Percentiles rank a stretch among this genome's conserved stretches.
These are phyloP conservation scores for Grigorovia yakushimaensis DNA, from an alignment of 805 yeast genomes.

Conservation along the genomic window DNA sequence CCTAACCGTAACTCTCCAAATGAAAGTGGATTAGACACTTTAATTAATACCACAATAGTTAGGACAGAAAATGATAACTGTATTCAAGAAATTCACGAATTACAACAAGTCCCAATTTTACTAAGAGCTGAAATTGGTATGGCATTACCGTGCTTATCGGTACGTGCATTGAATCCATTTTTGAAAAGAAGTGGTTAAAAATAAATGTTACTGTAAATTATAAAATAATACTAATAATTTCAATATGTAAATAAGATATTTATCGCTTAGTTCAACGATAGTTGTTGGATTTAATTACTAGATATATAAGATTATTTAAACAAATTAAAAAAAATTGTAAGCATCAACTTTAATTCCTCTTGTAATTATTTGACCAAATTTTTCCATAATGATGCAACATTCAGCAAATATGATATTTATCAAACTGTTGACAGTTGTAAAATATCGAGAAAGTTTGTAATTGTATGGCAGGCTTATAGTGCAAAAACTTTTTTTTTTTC, in stretches of 20 bases:
- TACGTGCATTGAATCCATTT: conserved; percentile 85
- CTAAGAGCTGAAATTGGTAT: conserved; percentile 88
- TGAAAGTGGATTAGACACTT: conserved; percentile 36
- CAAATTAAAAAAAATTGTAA: too few relatives aligned
- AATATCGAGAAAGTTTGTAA: too few relatives aligned
- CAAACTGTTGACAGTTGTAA: too few relatives aligned
- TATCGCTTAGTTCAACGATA: too few relatives aligned
- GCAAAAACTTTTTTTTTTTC: too few relatives aligned
- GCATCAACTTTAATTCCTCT: not conserved
- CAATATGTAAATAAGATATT: not conserved
- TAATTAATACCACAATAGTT: conserved; percentile 45
- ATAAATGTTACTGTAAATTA: not conserved
- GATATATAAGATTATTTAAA: too few relatives aligned
- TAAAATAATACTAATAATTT: not conserved
- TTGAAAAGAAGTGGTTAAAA: conserved; percentile 15
- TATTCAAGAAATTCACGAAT: conserved; percentile 74
- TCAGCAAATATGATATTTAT: too few relatives aligned
- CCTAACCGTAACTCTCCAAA: conserved; percentile 19
- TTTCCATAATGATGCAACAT: too few relatives aligned
- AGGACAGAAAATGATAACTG: conserved; percentile 51
- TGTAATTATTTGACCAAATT: too few relatives aligned
- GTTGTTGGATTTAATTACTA: not conserved
- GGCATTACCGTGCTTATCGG: conserved; percentile 92
- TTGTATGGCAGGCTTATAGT: too few relatives aligned
- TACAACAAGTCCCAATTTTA: conserved; percentile 72